Base-by-base conservation (phyloP, 2,329 filamentous ascomycete genomes). In the Mycosphaerelloides madeirae region DNA sequence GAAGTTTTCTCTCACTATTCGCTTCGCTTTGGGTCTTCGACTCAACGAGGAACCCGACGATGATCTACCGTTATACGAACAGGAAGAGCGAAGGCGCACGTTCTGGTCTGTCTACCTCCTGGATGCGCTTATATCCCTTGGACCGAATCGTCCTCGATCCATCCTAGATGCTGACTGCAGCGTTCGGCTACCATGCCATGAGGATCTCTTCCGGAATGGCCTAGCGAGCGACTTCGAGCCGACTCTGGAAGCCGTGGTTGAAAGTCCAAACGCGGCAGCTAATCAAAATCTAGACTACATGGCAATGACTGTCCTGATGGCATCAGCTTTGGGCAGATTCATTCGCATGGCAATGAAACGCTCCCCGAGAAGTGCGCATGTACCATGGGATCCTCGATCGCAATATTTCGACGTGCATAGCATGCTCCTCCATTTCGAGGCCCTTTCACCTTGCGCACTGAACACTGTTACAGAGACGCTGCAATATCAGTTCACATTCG, bases 61-160 rank as follows among this genome's bases (percentile, higher is more conserved):
- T 8, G 18, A 25, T 14, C 33, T 46, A 14, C 31, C 38, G 5
- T 14, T 31, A 3, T 33, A 31, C 0, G 91, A 97, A 63, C 79
- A 80, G 44, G 93, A 97, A 68, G 93, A 98, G 65, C 77, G 91
- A 53, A 78, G 91, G 38, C 78, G 93, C 52, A 94, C 88, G 0
- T 97, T 96, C 56, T 98, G 91, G 91, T 84, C 91, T 80, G 80
- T 85, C 2, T 97, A 95, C 60, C 87, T 84, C 56, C 73, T 88
- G 53, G 93, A 97, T 61, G 25, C 22, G 13, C 25, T 46, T 19
- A 25, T 41, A 11, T 31, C 29, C 13, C 31, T 39, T n/a, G 43
- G 43, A 3, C 43, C 36, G 8, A 39, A 41, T 19, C 19, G 33
- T 11, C 41, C 41, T 6, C 18, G 33, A 16, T 25, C 33, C 2